A percentile compares a stretch with the other conserved stretches of the same genome.
Evolutionary conservation across 1,284 basidiomycete genomes (phyloP).

Genomic region (Ganoderma lingzhi): DNA sequence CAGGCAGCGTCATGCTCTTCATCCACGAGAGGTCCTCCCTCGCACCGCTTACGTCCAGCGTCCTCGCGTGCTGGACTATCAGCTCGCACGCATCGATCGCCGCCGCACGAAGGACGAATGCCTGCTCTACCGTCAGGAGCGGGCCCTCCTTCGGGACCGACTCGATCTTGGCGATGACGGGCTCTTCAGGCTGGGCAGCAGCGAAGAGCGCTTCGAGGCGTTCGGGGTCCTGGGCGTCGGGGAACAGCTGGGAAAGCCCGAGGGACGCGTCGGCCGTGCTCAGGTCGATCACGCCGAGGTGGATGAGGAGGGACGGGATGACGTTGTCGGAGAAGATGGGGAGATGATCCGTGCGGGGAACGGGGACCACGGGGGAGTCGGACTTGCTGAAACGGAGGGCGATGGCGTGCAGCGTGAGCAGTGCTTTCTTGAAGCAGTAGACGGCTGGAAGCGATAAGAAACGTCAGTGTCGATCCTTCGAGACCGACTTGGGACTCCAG

Average conservation of each 20-base stretch:
- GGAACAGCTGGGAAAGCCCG: slow-evolving; percentile 53
- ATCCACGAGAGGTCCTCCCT: slow-evolving; percentile 55
- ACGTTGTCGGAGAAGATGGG: slow-evolving; percentile 91
- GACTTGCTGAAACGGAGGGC: slow-evolving; percentile 65
- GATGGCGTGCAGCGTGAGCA: slow-evolving; percentile 82
- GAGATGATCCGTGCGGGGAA: slow-evolving; percentile 64
- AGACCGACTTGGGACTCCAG: neutral
- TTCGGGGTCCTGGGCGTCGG: slow-evolving; percentile 48
- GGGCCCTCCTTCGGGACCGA: slow-evolving; percentile 66
- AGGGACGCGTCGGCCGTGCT: slow-evolving; percentile 50
- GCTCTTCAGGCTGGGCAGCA: slow-evolving; percentile 26
- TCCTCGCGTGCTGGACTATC: slow-evolving; percentile 64
- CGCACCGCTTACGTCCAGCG: slow-evolving; percentile 41
- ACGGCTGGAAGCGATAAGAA: slow-evolving; percentile 57
- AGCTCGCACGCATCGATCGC: slow-evolving; percentile 79
- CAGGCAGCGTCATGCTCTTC: slow-evolving; percentile 61
- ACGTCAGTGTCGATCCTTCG: neutral
- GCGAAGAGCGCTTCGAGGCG: slow-evolving; percentile 52
- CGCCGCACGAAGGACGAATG: slow-evolving; percentile 82
- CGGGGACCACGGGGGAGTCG: slow-evolving; percentile 53
- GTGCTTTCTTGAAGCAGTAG: slow-evolving; percentile 89
- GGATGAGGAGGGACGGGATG: slow-evolving; percentile 82
- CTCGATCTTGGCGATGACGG: slow-evolving; percentile 30
- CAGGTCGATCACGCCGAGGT: slow-evolving; percentile 79
- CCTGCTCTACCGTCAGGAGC: slow-evolving; percentile 63